Base-by-base conservation (phyloP, 1,284 basidiomycete species). In the Cutaneotrichosporon sp. region DNA sequence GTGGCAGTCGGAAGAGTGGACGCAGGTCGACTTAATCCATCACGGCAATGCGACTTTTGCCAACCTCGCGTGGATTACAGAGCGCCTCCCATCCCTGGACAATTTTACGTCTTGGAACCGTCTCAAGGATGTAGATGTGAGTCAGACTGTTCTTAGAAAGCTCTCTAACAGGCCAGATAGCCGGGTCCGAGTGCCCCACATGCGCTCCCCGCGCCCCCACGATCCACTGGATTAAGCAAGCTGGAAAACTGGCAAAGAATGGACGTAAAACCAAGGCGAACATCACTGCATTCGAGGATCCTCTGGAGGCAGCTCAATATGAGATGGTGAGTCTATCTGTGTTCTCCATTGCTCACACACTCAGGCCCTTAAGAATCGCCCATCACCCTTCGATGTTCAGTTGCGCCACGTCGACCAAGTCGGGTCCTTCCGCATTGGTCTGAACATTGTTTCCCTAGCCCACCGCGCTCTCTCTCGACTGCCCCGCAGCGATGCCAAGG, bases 381-480 rank as follows among this genome's bases (percentile, higher is more conserved):
- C 94, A 0, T 86, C 85, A 51, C 89, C 94, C 0, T 95, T 97
- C 75, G 86, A 94, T 38, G 90, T 93, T 0, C 92, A 95, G 76
- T 84, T 96, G 36, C 89, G 87, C 66, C 81, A 91, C n/a, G 86
- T 89, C 64, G 68, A 74, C 52, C 52, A 49, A 4, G 76, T 83
- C 2, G 93, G 92, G 0, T 84, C 85, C 49, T 87, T 96, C 58
- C 87, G 90, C 58, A 88, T 97, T 51, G 94, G 92, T 31, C 85
- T 96, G 73, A 97, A 97, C 74, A 85, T 92, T 46, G 85, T 89
- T 0, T 92, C 94, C 1, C 84, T 97, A 40, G 85, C 92, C 63
- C 94, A 97, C 76, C 90, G 92, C 46, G 94, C 93, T 0, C 78
- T 90, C 40, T 88, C 92, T 0, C 87, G 90, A 52, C 84, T 97